These are phyloP conservation scores for Petunia hybrid DNA, from an alignment of 305 asterid species.

Conservation along the genomic window DNA sequence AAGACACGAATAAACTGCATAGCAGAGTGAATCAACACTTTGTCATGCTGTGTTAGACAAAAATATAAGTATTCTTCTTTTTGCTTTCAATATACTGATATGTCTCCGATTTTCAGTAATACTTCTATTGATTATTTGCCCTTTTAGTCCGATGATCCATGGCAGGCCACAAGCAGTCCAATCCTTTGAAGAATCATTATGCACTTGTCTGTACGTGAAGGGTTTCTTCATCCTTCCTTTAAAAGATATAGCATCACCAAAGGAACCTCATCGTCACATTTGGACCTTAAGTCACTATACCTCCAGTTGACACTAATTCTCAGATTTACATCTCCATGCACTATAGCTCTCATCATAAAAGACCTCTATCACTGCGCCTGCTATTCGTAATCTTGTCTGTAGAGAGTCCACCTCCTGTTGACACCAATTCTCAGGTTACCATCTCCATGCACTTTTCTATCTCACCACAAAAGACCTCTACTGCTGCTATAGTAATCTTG, in stretches of 20 bases:
- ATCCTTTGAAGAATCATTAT: background rate
- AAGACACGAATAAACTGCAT: constrained; percentile 14
- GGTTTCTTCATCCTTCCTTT: background rate
- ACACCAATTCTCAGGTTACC: constrained; percentile 5
- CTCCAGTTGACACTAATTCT: constrained; percentile 3
- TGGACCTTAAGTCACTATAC: constrained; percentile 14
- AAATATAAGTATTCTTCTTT: background rate
- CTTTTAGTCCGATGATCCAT: background rate
- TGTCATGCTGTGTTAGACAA: background rate
- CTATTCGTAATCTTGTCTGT: background rate
- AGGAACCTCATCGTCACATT: background rate
- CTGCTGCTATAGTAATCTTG: background rate
- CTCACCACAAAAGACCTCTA: background rate
- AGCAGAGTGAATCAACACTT: background rate
- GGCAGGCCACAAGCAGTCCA: background rate
- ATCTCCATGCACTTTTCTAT: background rate
- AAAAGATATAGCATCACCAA: constrained; percentile 6
- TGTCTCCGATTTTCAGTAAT: background rate
- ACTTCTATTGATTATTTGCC: background rate
- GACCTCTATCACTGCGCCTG: background rate
- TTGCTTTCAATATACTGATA: background rate
- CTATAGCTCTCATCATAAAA: constrained; percentile 22
- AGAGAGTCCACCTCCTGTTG: constrained; percentile 1
- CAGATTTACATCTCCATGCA: constrained; percentile 15
- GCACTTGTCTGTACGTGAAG: constrained; percentile 2